phyloP scores from a whole-genome alignment of 352 stramenopile genomes.

The Globisporangium rhizosaccharum region DNA sequence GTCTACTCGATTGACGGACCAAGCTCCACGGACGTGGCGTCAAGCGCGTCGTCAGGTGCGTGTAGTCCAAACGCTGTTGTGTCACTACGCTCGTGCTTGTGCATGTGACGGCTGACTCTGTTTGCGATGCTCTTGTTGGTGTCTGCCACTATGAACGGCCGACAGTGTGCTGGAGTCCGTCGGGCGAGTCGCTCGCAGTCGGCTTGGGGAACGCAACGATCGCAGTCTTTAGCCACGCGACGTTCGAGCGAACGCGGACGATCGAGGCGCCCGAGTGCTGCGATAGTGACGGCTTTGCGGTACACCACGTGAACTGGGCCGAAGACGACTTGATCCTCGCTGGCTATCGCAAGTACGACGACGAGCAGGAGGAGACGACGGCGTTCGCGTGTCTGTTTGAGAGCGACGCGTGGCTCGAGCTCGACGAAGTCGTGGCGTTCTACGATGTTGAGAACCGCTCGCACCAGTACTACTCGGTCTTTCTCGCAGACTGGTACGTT shows the following conservation, averaged over 20 bases:
- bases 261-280: constrained; percentile 39
- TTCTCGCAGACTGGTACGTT: constrained; percentile 51
- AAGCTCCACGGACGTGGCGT: background rate
- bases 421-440: constrained; percentile 64
- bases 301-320: constrained; percentile 70
- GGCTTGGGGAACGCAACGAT: constrained; percentile 30
- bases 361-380: constrained; percentile 42
- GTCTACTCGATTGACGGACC: constrained; percentile 20
- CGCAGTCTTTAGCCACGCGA: constrained; percentile 24
- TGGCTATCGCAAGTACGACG: constrained; percentile 51
- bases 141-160: no score
- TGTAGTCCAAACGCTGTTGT: background rate
- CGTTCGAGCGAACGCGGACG: constrained; percentile 23
- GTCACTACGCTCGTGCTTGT: background rate
- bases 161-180: constrained; percentile 46
- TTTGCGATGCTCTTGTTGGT: background rate
- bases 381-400: constrained; percentile 62
- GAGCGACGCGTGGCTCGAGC: constrained; percentile 32
- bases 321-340: constrained; percentile 60
- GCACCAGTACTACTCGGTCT: constrained; percentile 66
- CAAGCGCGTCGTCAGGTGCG: constrained; percentile 22
- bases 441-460: constrained; percentile 44
- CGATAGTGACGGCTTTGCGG: constrained; percentile 24
- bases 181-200: constrained; percentile 37
- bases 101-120: background rate